Base-by-base conservation (phyloP, 2,329 filamentous ascomycete species). In the Pseudogymnoascus sp. region DNA sequence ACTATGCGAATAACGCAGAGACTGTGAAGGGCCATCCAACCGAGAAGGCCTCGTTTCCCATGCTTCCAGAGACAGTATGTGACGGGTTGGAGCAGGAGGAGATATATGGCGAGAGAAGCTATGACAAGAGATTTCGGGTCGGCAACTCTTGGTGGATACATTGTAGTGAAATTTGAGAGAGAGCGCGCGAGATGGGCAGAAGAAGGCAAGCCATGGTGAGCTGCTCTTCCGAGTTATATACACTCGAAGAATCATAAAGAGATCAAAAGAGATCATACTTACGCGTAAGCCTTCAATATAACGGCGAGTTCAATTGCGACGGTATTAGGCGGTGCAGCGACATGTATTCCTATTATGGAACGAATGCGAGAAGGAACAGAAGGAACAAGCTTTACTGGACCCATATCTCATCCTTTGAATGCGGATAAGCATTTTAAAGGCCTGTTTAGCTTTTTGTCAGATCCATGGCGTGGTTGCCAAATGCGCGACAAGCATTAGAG, bases 21-120 rank as follows among this genome's bases (percentile, higher is more conserved):
- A 6, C 48, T 28, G 23, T 63, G 23, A 4, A 65, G 34, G 43
- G 62, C 62, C 16, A 65, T 54, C 64, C 64, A 66, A 3, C 63
- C 65, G 4, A 66, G 63, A 28, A 65, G 31, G 8, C 65, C 65
- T 10, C 31, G 43, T 48, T 61, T 34, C 14, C 65, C 63, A 60
- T 66, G 65, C 13, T 54, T 63, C 63, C 63, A 65, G 34, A 66
- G 37, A 37, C 63, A 65, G 43, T 51, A 66, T n/a, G 65, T 19
- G 10, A 61, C 25, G 28, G 65, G 65, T 23, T 65, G 39, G 21
- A 65, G 5, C 16, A 66, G 39, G 25, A 66, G 16, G 28, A 60
- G 11, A 61, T 65, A 63, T 25, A 66, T 66, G 13, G 37, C 6
- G 25, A 67, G 61, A 10, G 48, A 54, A 31, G 48, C 48, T 16